Evolutionary conservation across 768 basidiomycete species (phyloP), one percentile per base, ranked within the genome.

Genomic region (Lactarius vividus): DNA sequence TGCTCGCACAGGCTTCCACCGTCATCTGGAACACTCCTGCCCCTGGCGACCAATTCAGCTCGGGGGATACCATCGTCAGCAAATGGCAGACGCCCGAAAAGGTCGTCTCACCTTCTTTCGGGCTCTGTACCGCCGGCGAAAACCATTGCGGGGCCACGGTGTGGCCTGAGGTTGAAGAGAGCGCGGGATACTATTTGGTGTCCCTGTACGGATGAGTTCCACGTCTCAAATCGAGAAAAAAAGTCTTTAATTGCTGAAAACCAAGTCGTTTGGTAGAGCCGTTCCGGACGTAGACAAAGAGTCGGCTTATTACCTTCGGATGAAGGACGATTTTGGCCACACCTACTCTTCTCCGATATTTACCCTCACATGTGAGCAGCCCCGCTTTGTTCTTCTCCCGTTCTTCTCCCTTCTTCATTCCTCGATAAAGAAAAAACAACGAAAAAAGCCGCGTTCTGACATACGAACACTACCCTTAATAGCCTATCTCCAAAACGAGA

Each of bases 71-170:
- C 2, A 74, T 79, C 35, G 63, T 74, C 46, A 75, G 71, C 13
- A 66, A 74, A 42, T 78, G 78, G 78, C 71, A 57, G 23, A 53
- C 73, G 2, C 58, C 70, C 1, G 61, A 71, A 28, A 57, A 69
- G 4, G 66, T 77, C 28, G 71, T 72, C 16, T 75, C 77, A 11
- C 78, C 78, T 9, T 74, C 77, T 0, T 76, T 79, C 66, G 72
- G 71, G 54, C 73, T 79, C 18, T 79, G 78, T 62, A 44, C 53
- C 8, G 62, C 63, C 15, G 64, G 67, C 18, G 59, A 61, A 44
- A 57, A 54, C 53, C 62, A 64, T 6, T 76, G 75, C 53, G 75
- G 75, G 0, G 42, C 59, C 15, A 68, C 73, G 10, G 67, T 75
- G 3, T 73, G 73, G 72, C 75, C 76, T 4, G 62, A 71, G 7